phyloP scores from a whole-genome alignment of 176 grass and related monocot species.

The Cenchrus fungigraminus region DNA sequence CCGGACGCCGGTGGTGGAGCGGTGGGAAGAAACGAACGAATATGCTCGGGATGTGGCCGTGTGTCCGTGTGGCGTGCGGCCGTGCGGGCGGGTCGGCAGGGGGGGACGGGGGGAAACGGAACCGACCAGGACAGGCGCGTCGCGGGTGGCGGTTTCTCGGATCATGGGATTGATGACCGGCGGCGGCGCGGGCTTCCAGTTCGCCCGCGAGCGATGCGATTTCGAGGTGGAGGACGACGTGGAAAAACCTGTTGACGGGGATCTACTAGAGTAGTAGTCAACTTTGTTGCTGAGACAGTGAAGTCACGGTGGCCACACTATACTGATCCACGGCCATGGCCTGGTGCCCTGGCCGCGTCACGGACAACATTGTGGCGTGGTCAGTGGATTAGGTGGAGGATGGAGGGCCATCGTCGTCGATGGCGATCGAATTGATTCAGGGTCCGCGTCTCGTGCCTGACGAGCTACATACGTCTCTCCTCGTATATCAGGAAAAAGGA shows the following conservation, averaged over 20 bases:
- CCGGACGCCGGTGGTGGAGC: too few relatives aligned
- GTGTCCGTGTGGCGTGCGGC: too few relatives aligned
- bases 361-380: background rate
- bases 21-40: background rate
- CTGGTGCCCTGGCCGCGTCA: background rate
- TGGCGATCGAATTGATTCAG: background rate
- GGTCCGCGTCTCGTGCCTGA: background rate
- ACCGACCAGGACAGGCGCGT: background rate
- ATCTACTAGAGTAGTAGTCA: background rate
- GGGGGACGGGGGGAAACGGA: background rate
- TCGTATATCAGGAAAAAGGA: background rate
- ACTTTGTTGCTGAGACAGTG: background rate
- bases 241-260: background rate
- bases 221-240: background rate
- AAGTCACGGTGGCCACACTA: background rate
- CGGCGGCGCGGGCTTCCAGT: background rate
- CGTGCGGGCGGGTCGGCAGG: background rate
- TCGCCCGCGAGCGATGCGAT: too few relatives aligned
- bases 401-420: background rate
- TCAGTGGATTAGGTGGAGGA: background rate
- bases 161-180: background rate
- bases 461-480: background rate
- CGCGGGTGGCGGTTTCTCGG: background rate
- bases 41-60: background rate
- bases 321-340: background rate